Evolutionary conservation across 2,329 filamentous ascomycete species (phyloP).

Genomic region (Helotiales sp.): DNA sequence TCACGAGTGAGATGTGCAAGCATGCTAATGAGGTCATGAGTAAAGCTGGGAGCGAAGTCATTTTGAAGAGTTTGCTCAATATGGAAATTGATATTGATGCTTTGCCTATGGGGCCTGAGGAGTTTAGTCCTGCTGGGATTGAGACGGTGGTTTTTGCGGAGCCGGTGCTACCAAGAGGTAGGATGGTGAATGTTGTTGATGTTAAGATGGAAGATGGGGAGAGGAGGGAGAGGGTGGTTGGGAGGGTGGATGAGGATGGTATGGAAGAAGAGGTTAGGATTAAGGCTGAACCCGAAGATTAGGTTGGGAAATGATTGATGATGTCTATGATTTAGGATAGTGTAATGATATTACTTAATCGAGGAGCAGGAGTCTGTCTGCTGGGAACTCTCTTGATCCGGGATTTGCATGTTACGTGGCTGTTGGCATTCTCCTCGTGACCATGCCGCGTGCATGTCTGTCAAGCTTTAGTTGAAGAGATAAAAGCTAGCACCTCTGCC

Average conservation of each 20-base stretch:
- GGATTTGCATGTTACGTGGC: background rate
- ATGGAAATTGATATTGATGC: slow-evolving; percentile 77
- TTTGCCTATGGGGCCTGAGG: slow-evolving; percentile 83
- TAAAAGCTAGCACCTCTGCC: background rate
- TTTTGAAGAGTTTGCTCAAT: slow-evolving; percentile 74
- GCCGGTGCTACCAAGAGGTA: slow-evolving; percentile 49
- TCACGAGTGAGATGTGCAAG: slow-evolving; percentile 80
- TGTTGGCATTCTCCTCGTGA: background rate
- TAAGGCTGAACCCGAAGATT: slow-evolving; percentile 34
- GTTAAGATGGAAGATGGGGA: slow-evolving; percentile 29
- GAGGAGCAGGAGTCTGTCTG: background rate
- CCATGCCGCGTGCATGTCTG: background rate
- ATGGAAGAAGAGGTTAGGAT: slow-evolving; percentile 26
- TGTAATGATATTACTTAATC: background rate
- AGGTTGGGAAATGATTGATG: slow-evolving; percentile 12
- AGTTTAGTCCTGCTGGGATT: slow-evolving; percentile 66
- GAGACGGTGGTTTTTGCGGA: slow-evolving; percentile 80
- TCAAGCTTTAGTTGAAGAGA: background rate
- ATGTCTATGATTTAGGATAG: background rate
- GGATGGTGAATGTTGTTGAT: slow-evolving; percentile 25
- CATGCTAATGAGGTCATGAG: slow-evolving; percentile 91
- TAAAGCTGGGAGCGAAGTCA: slow-evolving; percentile 81
- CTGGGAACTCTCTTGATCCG: background rate
- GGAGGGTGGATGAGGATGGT: slow-evolving; percentile 28
- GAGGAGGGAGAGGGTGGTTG: slow-evolving; percentile 30